phyloP scores from a whole-genome alignment of 768 basidiomycete genomes.

The Pleurotus citrinopileatus region DNA sequence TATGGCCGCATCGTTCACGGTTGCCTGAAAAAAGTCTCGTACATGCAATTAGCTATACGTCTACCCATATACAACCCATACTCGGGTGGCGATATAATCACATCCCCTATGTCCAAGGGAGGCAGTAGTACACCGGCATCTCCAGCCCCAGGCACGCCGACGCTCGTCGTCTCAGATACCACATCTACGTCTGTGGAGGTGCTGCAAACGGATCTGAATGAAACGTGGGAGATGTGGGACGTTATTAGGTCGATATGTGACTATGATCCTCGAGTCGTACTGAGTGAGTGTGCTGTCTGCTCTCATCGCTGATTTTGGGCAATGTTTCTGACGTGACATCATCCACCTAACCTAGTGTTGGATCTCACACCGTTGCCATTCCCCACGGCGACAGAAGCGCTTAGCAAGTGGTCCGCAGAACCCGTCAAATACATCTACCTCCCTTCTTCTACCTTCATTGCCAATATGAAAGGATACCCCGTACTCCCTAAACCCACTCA shows the following conservation, averaged over 20 bases:
- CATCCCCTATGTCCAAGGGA: slow-evolving; percentile 14
- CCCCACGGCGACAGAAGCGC: slow-evolving; percentile 70
- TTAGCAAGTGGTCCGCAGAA: slow-evolving; percentile 91
- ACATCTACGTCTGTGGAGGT: slow-evolving; percentile 28
- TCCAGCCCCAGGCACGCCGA: slow-evolving; percentile 26
- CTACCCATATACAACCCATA: slow-evolving; percentile 79
- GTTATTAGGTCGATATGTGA: slow-evolving; percentile 87
- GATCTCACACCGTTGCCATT: slow-evolving; percentile 83
- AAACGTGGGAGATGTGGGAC: slow-evolving; percentile 99
- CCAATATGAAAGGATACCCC: slow-evolving; percentile 95
- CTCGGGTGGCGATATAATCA: slow-evolving; percentile 21
- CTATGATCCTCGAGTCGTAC: slow-evolving; percentile 69
- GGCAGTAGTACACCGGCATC: slow-evolving; percentile 15
- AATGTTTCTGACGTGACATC: slow-evolving; percentile 6
- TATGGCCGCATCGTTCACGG: slow-evolving; percentile 90
- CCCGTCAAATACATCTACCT: slow-evolving; percentile 87
- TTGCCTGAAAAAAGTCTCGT: slow-evolving; percentile 66
- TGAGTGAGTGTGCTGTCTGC: slow-evolving; percentile 58
- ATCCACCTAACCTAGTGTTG: slow-evolving; percentile 55
- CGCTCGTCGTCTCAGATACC: slow-evolving; percentile 33
- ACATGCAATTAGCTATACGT: slow-evolving; percentile 78
- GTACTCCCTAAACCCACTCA: slow-evolving; percentile 94
- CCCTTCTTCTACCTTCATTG: slow-evolving; percentile 88
- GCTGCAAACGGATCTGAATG: slow-evolving; percentile 58
- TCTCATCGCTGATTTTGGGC: background rate